These are phyloP conservation scores for Capsella rubella DNA, from an alignment of 441 rosid genomes.

Conservation along the genomic window DNA sequence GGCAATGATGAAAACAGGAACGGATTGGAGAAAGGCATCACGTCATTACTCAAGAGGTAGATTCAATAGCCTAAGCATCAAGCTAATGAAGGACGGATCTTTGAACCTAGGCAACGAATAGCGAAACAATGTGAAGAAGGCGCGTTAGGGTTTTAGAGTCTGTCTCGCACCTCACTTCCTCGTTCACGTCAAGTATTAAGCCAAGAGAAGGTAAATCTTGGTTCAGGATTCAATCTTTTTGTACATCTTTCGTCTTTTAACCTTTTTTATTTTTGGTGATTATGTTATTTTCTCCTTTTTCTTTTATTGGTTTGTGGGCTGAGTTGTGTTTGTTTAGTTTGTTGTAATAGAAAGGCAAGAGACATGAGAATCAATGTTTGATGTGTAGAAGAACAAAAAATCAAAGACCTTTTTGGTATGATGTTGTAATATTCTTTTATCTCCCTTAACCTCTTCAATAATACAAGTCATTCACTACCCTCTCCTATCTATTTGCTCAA, in stretches of 20 bases:
- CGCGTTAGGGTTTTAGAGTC: constrained; percentile 33
- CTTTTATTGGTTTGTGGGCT: constrained; percentile 37
- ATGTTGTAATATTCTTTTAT: constrained; percentile 37
- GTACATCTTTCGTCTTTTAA: constrained; percentile 40
- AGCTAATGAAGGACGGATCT: constrained; percentile 97
- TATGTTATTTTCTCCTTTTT: constrained; percentile 33
- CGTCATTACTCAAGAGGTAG: constrained; percentile 99
- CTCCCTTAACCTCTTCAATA: constrained; percentile 14
- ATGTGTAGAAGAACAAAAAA: constrained; percentile 38
- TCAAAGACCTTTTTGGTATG: constrained; percentile 33
- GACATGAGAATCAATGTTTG: constrained; percentile 39
- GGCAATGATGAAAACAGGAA: constrained; percentile 99
- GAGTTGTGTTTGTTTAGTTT: constrained; percentile 41
- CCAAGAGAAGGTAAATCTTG: constrained; percentile 41
- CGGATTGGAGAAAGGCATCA: constrained; percentile 99
- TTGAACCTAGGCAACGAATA: constrained; percentile 73
- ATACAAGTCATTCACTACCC: constrained; percentile 18
- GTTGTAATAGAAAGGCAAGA: constrained; percentile 40
- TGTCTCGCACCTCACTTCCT: constrained; percentile 33
- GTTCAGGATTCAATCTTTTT: constrained; percentile 37
- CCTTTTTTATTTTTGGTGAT: constrained; percentile 31
- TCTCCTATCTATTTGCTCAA: not conserved
- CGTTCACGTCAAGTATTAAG: constrained; percentile 36
- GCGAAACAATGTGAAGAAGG: constrained; percentile 34
- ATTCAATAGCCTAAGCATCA: constrained; percentile 96